Evolutionary conservation across 179 eudicot genomes (phyloP).

Genomic region (Nepenthes alata): DNA sequence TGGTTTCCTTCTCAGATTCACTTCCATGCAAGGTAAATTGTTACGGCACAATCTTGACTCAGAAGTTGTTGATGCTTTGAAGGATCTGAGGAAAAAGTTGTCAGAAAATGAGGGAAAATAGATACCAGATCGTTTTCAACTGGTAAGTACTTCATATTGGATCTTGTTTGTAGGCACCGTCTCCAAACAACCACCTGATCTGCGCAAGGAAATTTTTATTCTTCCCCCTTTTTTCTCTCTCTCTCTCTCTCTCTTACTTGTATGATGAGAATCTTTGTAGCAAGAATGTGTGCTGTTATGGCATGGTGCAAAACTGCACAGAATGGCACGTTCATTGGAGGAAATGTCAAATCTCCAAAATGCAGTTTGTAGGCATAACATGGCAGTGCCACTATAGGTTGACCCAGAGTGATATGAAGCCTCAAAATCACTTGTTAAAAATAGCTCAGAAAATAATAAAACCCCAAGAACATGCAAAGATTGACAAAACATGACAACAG

Average conservation of each 20-base stretch:
- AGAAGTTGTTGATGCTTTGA: conserved; percentile 77
- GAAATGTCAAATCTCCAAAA: neutral
- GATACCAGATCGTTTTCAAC: conserved; percentile 5
- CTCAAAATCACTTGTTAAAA: too few species aligned
- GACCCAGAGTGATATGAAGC: too few species aligned
- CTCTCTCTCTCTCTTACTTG: too few species aligned
- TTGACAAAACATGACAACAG: too few species aligned
- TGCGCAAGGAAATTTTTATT: too few species aligned
- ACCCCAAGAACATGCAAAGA: too few species aligned
- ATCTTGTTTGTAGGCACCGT: neutral
- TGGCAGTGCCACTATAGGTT: too few species aligned
- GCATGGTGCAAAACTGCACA: neutral
- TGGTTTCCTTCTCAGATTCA: conserved; percentile 28
- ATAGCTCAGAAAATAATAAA: too few species aligned
- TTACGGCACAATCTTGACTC: conserved; percentile 82
- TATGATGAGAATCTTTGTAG: too few species aligned
- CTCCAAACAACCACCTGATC: too few species aligned
- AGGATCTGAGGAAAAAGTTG: conserved; percentile 61
- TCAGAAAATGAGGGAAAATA: conserved; percentile 31
- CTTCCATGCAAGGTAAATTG: conserved; percentile 79
- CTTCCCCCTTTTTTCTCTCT: too few species aligned
- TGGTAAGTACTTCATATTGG: conserved; percentile 3
- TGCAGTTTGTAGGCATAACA: too few species aligned
- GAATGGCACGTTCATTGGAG: neutral
- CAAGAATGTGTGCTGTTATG: neutral